phyloP scores from a whole-genome alignment of 352 stramenopile species.

The Globisporangium iwayamae region DNA sequence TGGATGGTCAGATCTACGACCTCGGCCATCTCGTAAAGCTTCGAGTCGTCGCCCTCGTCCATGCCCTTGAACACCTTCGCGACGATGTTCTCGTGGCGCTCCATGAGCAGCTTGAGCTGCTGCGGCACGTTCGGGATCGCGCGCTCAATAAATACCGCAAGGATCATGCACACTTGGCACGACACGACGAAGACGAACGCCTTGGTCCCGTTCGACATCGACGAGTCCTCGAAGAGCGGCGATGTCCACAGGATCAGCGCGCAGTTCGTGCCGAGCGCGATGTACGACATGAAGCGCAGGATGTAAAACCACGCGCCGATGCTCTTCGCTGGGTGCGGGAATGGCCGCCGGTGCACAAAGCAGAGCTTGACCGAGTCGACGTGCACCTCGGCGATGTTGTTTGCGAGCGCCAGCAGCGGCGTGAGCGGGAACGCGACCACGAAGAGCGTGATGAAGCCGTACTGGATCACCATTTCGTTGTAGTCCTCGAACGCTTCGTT shows the following conservation, averaged over 20 bases:
- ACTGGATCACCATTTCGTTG: constrained; percentile 93
- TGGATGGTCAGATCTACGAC: constrained; percentile 72
- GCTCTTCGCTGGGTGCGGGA: constrained; percentile 73
- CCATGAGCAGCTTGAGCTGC: constrained; percentile 49
- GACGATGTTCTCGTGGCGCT: constrained; percentile 72
- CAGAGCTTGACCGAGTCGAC: constrained; percentile 86
- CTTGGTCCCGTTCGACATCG: constrained; percentile 36
- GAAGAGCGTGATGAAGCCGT: constrained; percentile 95
- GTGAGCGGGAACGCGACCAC: constrained; percentile 92
- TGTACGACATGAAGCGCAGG: constrained; percentile 77
- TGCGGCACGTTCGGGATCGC: constrained; percentile 53
- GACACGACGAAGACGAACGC: constrained; percentile 67
- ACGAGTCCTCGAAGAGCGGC: constrained; percentile 47
- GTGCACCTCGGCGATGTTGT: constrained; percentile 91
- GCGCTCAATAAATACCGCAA: constrained; percentile 61
- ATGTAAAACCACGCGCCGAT: constrained; percentile 93
- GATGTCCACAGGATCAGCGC: constrained; percentile 82
- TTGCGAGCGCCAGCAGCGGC: constrained; percentile 84
- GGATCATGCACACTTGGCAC: constrained; percentile 64
- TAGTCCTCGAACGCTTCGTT: constrained; percentile 87
- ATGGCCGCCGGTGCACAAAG: constrained; percentile 71
- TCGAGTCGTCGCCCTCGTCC: constrained; percentile 59
- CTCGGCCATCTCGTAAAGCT: constrained; percentile 71
- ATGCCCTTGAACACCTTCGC: constrained; percentile 76
- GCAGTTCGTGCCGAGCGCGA: constrained; percentile 72